Base-by-base conservation (phyloP, 306 rosid species). In the Chamaecrista fasciculata region DNA sequence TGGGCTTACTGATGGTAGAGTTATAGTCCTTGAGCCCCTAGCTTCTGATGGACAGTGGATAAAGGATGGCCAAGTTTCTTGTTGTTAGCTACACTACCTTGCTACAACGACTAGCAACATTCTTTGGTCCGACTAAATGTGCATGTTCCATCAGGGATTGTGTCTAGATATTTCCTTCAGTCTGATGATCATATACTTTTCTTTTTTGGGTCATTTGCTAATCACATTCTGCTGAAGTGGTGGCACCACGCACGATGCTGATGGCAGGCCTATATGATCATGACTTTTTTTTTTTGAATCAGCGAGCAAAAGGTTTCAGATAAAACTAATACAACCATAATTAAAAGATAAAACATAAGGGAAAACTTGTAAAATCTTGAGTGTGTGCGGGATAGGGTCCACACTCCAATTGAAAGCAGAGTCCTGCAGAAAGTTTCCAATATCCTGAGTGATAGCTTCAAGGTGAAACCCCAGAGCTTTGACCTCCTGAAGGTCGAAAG, bases 1-100 rank as follows among this genome's bases (percentile, higher is more conserved):
- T 11, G 75, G 75, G 67, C 75, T 70, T 31, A 44, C 39, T 53
- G 14, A 69, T 5, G 53, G 67, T 70, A 43, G 66, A 57, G 66
- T 70, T 57, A 18, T 40, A 25, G 15, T 56, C 43, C 75, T 70
- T 40, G 66, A 70, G 75, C 75, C 75, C 29, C 66, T 57, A 19
- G 34, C 37, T 42, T 57, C 57, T n/a, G 31, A 70, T 42, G 33
- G 33, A 71, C 24, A 20, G 18, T 59, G 49, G 68, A 15, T 29
- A 57, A 57, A 57, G 33, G 9, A 57, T 29, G 42, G 62, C 62
- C 72, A 20, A 50, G 20, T 47, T 2, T 34, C 3, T 36, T 24
- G 39, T 56, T 26, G 6, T 3, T 28, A 15, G 15, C 57, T 33
- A 4, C 43, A n/a, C n/a, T n/a, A n/a, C n/a, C n/a, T n/a, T 37